Conservation (phyloP, 2,329 filamentous ascomycete species). For the Cadophora malorum region DNA sequence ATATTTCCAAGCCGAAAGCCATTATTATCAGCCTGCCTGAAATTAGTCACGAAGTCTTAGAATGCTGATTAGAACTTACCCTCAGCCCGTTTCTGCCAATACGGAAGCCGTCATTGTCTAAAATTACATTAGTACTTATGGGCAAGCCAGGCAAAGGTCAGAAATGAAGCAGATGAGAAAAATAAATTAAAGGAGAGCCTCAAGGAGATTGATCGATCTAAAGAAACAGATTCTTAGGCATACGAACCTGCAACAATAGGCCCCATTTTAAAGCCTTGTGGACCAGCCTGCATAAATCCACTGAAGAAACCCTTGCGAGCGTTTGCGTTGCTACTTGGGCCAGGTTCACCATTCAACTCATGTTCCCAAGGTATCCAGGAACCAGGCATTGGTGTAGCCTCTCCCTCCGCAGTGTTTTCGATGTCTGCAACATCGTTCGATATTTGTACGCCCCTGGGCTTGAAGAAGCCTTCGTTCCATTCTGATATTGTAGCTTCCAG, state of each 20-base stretch:
- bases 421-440: slow-evolving; percentile 50
- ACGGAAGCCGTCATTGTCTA: slow-evolving; percentile 37
- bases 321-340: slow-evolving; percentile 12
- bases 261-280: slow-evolving; percentile 40
- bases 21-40: slow-evolving; percentile 22
- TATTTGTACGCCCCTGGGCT: slow-evolving; percentile 55
- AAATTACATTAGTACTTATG: background rate
- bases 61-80: slow-evolving; percentile 16
- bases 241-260: slow-evolving; percentile 36
- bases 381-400: slow-evolving; percentile 50
- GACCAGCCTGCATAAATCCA: slow-evolving; percentile 29
- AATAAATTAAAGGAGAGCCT: no score
- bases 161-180: background rate
- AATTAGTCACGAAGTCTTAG: background rate
- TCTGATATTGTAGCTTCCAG: slow-evolving; percentile 54
- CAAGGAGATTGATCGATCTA: no score
- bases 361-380: slow-evolving; percentile 51
- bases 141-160: background rate
- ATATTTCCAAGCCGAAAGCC: slow-evolving; percentile 31
- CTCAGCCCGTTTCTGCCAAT: slow-evolving; percentile 35
- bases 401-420: slow-evolving; percentile 48
- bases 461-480: slow-evolving; percentile 64
- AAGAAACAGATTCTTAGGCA: background rate
- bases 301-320: slow-evolving; percentile 23
- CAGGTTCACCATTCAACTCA: slow-evolving; percentile 25